phyloP scores from a whole-genome alignment of 495 filamentous ascomycete genomes.

The Trichoderma asperelloides region DNA sequence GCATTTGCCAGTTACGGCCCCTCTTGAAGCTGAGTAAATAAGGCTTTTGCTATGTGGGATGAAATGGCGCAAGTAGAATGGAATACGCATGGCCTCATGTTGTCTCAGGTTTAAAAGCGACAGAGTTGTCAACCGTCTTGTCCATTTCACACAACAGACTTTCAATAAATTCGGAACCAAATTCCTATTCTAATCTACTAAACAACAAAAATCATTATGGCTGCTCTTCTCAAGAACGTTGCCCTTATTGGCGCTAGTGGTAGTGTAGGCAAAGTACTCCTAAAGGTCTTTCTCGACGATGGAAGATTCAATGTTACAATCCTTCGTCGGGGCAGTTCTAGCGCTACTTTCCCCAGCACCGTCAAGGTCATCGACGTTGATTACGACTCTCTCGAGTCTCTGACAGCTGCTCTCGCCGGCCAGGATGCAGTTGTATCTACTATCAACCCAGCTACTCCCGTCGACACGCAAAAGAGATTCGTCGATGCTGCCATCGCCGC shows the following conservation, averaged over 20 bases:
- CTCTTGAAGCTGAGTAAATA: not conserved
- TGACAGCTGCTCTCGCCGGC: conserved; percentile 32
- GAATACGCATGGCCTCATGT: too few relatives aligned
- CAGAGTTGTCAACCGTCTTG: too few relatives aligned
- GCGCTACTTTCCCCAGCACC: conserved; percentile 20
- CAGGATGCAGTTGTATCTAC: conserved; percentile 42
- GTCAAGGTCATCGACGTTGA: conserved; percentile 38
- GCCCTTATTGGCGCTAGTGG: conserved; percentile 30
- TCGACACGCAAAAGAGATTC: conserved; percentile 26
- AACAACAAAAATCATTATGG: conserved; percentile 6
- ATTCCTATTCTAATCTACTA: not conserved
- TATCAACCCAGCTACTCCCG: conserved; percentile 12
- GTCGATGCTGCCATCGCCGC: conserved; percentile 44
- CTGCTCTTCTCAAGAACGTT: conserved; percentile 26
- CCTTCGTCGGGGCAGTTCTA: conserved; percentile 40
- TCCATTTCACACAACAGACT: too few relatives aligned
- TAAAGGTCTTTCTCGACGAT: conserved; percentile 72
- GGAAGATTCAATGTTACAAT: conserved; percentile 78
- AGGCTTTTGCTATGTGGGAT: not conserved
- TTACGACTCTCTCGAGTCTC: conserved; percentile 36
- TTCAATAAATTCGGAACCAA: not conserved
- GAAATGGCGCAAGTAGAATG: not conserved
- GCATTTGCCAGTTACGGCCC: not conserved
- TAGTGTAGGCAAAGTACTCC: conserved; percentile 38
- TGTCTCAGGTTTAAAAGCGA: too few relatives aligned